Base-by-base conservation (phyloP, 257 asterid genomes). In the Eucommia ulmoides region DNA sequence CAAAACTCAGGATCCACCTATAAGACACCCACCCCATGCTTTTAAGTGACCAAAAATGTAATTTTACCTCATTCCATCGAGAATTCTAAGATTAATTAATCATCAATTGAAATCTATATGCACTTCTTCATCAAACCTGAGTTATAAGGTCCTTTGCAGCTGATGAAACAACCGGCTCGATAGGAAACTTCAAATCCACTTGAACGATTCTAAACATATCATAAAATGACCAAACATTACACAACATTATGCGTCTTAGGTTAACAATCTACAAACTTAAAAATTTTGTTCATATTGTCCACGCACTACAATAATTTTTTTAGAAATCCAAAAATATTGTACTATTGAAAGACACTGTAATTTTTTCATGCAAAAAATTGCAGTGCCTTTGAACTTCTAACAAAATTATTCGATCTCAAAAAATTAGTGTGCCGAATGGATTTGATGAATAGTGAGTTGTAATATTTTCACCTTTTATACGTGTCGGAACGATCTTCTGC, bases 401-500 rank as follows among this genome's bases (percentile, higher is more conserved):
- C 8, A 5, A 5, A 12, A 7, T 12, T 29, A 29, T 48, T 59
- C 5, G 41, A 5, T 29, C 8, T 12, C 7, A 29, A 29, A 17
- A 19, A 45, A 25, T 23, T 41, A n/a, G n/a, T n/a, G n/a, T n/a
- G n/a, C n/a, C n/a, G n/a, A n/a, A n/a, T n/a, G n/a, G n/a, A n/a
- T n/a, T n/a, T n/a, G n/a, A n/a, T n/a, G n/a, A n/a, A n/a, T n/a
- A n/a, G n/a, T n/a, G n/a, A n/a, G n/a, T n/a, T n/a, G n/a, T n/a
- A n/a, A n/a, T n/a, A n/a, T n/a, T n/a, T n/a, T 53, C 69, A 89
- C 98, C 98, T 86, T 63, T 77, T 77, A 63, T 91, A 91, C 1
- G 98, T 91, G 74, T 91, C 98, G 0, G 95, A 71, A 65, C 83
- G 96, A 50, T 91, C 93, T 67, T 80, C 79, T 20, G 93, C 98